Base-by-base conservation (phyloP, 768 basidiomycete genomes). In the Coprinopsis sp. region DNA sequence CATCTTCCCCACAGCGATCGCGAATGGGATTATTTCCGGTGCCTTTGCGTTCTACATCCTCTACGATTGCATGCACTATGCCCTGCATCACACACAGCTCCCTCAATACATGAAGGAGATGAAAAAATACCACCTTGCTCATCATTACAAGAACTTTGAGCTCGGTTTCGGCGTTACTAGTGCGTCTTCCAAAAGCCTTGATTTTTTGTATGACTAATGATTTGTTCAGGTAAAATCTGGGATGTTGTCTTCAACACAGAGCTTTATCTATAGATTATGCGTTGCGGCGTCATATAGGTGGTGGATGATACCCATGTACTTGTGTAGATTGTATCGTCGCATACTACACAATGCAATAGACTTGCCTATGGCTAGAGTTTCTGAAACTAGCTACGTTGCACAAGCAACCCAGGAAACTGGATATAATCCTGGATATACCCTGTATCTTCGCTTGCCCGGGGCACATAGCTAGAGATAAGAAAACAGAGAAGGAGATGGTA, bases 91-190 rank as follows among this genome's bases (percentile, higher is more conserved):
- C 68, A 85, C 88, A 2, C 81, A 73, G 54, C 79, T 95, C 19
- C 91, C 92, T 2, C 70, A 82, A 28, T 96, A 97, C 68, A 64
- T 98, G 68, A 77, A 76, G 48, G 86, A 92, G 61, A 87, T 90
- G 87, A 99, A 99, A 74, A 89, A 89, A 62, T 98, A 97, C 61
- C 96, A 99, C 58, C 78, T 99, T 52, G 93, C 91, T 6, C 94
- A 97, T 60, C 95, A 97, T 64, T 96, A 95, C 74, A 96, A 96
- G 69, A 95, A 96, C 71, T 95, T 91, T 63, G 92, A 96, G 60
- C 85, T 98, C 34, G 94, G 93, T 14, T 98, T 94, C 60, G 94
- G 95, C 25, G 94, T 98, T 10, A 97, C 94, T 6, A 92, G 89
- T 87, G 57, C 43, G 81, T 67, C 12, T 29, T 30, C 54, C 22